Percentiles rank a stretch among this genome's conserved stretches.
Conservation (phyloP, 2,329 filamentous ascomycete genomes). For the Colletotrichum sp. region DNA sequence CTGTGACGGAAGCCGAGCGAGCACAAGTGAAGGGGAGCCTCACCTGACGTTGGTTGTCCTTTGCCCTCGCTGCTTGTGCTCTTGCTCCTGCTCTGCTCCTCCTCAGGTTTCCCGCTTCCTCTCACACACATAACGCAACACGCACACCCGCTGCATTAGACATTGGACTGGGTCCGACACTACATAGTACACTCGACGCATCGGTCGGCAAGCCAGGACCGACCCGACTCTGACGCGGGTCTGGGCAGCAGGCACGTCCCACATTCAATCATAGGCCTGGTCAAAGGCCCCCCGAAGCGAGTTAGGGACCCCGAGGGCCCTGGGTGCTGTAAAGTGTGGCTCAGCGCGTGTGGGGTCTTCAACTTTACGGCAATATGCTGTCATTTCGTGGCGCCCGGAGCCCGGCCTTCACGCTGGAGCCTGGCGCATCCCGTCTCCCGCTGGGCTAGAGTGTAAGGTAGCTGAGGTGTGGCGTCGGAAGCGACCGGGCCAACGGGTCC, state of each 20-base stretch:
- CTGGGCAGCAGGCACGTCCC: slow-evolving; percentile 6
- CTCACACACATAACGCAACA: background rate
- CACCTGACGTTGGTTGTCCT: background rate
- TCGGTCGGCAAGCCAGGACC: slow-evolving; percentile 11
- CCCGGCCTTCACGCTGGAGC: background rate
- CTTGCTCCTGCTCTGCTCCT: background rate
- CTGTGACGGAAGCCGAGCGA: background rate
- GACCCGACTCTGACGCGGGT: slow-evolving; percentile 4
- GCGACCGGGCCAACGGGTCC: background rate
- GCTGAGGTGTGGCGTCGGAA: background rate
- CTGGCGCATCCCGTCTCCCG: background rate
- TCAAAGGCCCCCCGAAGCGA: background rate
- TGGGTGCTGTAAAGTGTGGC: slow-evolving; percentile 2
- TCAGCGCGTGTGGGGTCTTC: background rate
- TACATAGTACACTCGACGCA: background rate
- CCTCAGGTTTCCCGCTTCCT: background rate
- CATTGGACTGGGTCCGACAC: background rate
- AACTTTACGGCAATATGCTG: background rate
- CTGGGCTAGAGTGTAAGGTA: background rate
- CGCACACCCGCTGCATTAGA: background rate
- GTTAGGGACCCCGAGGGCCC: background rate
- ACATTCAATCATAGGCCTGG: background rate
- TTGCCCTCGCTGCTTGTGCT: background rate
- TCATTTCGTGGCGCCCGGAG: background rate
- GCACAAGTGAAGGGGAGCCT: background rate